Percentiles rank a stretch among this genome's conserved stretches.
phyloP scores from a whole-genome alignment of 176 grass and related monocot genomes.

The Cymbopogon citratus region DNA sequence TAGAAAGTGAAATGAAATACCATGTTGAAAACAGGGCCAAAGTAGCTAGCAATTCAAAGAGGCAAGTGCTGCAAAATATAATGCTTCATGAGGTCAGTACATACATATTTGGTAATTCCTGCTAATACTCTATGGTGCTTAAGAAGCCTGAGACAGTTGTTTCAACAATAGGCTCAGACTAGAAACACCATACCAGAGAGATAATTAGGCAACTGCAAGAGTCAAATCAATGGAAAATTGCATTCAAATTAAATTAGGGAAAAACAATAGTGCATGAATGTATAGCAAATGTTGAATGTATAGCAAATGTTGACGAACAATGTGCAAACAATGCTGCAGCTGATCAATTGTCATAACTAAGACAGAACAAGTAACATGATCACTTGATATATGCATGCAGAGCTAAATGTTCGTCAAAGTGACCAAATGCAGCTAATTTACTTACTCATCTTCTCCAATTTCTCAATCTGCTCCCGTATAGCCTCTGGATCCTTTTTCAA shows the following conservation, averaged over 20 bases:
- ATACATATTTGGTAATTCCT: conserved; percentile 6
- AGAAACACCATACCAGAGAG: conserved; percentile 2
- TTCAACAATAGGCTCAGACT: neutral
- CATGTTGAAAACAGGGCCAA: neutral
- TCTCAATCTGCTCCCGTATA: conserved; percentile 84
- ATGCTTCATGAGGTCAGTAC: neutral
- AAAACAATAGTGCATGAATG: neutral
- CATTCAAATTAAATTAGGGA: neutral
- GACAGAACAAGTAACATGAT: neutral
- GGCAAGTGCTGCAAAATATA: conserved; percentile 9
- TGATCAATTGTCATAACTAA: neutral
- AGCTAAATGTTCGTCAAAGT: neutral
- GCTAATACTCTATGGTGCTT: conserved; percentile 6
- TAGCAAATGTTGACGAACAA: neutral
- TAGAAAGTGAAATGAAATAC: neutral
- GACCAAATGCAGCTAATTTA: conserved; percentile 9
- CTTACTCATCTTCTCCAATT: conserved; percentile 99
- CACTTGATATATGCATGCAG: neutral
- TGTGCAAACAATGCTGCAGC: neutral
- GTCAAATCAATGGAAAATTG: neutral
- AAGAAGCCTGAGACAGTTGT: conserved; percentile 13
- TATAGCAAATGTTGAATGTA: neutral
- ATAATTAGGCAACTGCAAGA: conserved; percentile 12
- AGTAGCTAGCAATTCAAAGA: neutral
- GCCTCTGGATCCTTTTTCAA: conserved; percentile 92